Conservation (phyloP, 768 basidiomycete genomes). For the Boletus fagicola region DNA sequence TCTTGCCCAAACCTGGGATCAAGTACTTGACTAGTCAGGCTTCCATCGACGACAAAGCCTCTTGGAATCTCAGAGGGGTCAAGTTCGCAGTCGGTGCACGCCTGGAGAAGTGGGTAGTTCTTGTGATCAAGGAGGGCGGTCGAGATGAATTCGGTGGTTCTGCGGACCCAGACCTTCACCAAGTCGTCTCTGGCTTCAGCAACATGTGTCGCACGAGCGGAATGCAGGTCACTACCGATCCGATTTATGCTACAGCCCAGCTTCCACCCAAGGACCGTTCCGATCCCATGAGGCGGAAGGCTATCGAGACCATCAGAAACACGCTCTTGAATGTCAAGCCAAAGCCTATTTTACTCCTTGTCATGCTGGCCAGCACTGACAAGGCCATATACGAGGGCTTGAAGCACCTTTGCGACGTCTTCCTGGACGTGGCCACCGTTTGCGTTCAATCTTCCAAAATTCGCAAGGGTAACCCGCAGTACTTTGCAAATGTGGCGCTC, state of each 20-base stretch:
- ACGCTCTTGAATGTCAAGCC: constrained; percentile 38
- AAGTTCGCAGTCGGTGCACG: constrained; percentile 58
- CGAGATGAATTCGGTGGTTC: constrained; percentile 59
- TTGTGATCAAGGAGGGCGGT: constrained; percentile 62
- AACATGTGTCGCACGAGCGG: constrained; percentile 64
- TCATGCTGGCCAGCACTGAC: constrained; percentile 48
- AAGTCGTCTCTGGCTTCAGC: constrained; percentile 51
- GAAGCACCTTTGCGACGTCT: constrained; percentile 52
- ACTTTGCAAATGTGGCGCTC: constrained; percentile 54
- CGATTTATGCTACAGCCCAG: constrained; percentile 35
- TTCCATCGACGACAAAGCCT: constrained; percentile 44
- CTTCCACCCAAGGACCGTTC: constrained; percentile 51
- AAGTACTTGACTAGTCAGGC: constrained; percentile 36
- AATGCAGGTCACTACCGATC: constrained; percentile 45
- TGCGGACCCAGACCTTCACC: constrained; percentile 52
- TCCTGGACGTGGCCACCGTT: constrained; percentile 54
- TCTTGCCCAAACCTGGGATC: constrained; percentile 44
- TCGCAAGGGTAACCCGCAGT: constrained; percentile 56
- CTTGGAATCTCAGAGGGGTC: constrained; percentile 54
- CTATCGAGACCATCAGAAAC: constrained; percentile 46
- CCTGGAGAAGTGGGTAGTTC: constrained; percentile 63
- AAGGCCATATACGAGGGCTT: constrained; percentile 50
- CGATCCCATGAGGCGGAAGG: constrained; percentile 54
- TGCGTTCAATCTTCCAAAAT: constrained; percentile 75
- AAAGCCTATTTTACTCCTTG: constrained; percentile 45